Conservation (phyloP, 306 rosid species). For the Erythrophleum fordii region DNA sequence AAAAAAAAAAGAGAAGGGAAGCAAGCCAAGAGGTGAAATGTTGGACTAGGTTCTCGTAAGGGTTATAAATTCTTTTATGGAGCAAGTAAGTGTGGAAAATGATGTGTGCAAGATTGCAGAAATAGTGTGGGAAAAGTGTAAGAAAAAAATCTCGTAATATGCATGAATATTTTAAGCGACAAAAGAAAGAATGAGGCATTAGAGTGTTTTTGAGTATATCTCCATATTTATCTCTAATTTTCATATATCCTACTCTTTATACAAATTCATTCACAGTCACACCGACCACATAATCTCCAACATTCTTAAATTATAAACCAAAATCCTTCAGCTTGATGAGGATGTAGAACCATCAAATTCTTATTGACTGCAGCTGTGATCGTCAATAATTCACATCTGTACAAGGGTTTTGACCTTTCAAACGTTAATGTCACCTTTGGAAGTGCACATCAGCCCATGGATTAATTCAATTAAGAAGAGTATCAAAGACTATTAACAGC, state of each 20-base stretch:
- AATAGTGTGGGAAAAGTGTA: background rate
- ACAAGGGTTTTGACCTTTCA: background rate
- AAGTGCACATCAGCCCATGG: background rate
- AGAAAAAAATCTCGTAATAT: no score
- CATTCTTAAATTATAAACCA: background rate
- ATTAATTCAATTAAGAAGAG: background rate
- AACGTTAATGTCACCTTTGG: background rate
- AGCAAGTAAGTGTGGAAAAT: background rate
- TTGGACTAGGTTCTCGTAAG: background rate
- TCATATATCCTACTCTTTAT: background rate
- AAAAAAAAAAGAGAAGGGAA: background rate
- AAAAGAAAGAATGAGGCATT: no score
- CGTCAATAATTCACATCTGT: background rate
- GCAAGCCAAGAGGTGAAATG: background rate
- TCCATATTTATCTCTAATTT: no score
- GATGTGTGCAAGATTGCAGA: background rate
- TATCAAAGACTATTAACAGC: background rate
- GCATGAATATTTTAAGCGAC: no score
- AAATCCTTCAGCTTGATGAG: background rate
- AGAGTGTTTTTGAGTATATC: no score
- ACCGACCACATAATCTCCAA: background rate
- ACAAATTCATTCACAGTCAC: background rate
- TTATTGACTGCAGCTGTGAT: conserved; percentile 8
- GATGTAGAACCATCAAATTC: background rate
- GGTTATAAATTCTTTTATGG: background rate